Base-by-base conservation (phyloP, 129 eudicot genomes). In the Pseudognaphalium luteoalbum region DNA sequence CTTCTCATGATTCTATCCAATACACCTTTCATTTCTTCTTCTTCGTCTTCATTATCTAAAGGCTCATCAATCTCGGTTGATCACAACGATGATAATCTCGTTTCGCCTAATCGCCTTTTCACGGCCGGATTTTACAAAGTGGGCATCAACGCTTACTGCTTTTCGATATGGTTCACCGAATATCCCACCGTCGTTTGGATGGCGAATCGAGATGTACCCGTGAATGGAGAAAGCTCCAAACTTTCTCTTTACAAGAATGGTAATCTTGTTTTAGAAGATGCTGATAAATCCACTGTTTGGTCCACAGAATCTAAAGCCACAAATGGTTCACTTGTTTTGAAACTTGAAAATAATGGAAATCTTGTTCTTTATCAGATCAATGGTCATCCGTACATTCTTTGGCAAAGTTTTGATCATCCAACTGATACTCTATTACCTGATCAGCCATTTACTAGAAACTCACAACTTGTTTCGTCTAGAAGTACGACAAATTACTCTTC, bases 391-490 rank as follows among this genome's bases (percentile, higher is more conserved):
- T 30, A 54, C 11, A 10, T 35, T 4, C 20, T 87, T 4, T 88
- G 92, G 92, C 86, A 85, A 78, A 88, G 89, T 52, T 88, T 85
- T 54, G 78, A 81, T 81, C 50, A 51, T 6, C 89, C 92, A 2
- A 88, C 92, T 0, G 73, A 85, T 50, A 88, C 89, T 4, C 84
- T 88, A 74, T 82, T 88, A 57, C 92, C 90, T 2, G 37, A 37
- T 15, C 90, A 88, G 22, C 60, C 16, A 2, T 64, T 88, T 1
- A 88, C 83, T 7, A 76, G 73, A 39, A n/a, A 63, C 25, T 29
- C 84, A 2, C 65, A 20, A 0, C 73, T 88, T 6, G 30, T 81
- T 33, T 85, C 92, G 1, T 67, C 83, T 0, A 76, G 81, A 72
- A 83, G 87, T 57, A 7, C 5, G 0, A 60, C 33, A 2, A 88